phyloP scores from a whole-genome alignment of 441 rosid genomes.

The Erodium trifolium region DNA sequence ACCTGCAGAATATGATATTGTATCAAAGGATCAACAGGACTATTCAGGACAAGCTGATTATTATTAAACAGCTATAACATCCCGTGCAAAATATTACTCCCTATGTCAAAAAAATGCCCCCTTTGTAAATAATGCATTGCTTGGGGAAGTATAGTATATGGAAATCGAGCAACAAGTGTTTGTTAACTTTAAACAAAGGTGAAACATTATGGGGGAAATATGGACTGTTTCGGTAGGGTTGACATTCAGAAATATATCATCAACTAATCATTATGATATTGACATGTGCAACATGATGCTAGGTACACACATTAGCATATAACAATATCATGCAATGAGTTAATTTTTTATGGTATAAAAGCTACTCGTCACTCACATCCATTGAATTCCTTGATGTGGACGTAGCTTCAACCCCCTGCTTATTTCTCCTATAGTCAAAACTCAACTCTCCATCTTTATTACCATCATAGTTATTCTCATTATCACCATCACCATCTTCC shows the following conservation, averaged over 20 bases:
- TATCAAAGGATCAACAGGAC: not conserved
- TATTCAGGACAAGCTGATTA: not conserved
- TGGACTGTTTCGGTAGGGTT: constrained; percentile 2
- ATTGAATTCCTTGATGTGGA: constrained; percentile 48
- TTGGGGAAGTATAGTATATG: not conserved
- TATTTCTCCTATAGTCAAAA: constrained; percentile 63
- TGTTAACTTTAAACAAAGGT: not conserved
- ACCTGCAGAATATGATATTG: constrained; percentile 34
- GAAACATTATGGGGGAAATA: not conserved
- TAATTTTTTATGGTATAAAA: not conserved
- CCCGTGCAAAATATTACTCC: not conserved
- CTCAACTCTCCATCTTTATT: constrained; percentile 61
- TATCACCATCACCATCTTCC: constrained; percentile 46
- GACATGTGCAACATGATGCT: not conserved
- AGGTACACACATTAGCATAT: no score
- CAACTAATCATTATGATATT: not conserved
- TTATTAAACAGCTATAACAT: not conserved
- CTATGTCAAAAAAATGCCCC: not conserved
- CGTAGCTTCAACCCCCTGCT: constrained; percentile 37
- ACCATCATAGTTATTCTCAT: constrained; percentile 32
- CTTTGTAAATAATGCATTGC: not conserved
- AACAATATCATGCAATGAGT: not conserved
- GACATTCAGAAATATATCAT: not conserved
- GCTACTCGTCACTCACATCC: constrained; percentile 45
- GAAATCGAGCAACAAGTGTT: not conserved